Percentiles rank a stretch among this genome's conserved stretches.
Conservation (phyloP, 495 filamentous ascomycete species). For the Podospora conica region DNA sequence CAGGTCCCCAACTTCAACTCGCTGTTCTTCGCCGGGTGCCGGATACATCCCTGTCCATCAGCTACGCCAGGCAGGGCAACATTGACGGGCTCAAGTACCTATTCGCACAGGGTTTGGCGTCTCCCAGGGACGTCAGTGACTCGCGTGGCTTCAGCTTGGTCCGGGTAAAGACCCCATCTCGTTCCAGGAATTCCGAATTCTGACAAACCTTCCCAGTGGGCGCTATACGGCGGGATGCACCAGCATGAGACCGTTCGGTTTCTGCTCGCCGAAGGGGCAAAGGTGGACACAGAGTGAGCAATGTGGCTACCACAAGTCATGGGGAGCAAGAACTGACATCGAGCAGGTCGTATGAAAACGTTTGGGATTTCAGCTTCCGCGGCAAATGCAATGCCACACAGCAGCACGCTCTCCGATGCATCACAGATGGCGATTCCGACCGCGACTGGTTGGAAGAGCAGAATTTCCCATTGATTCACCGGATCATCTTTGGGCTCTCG, state of each 20-base stretch:
- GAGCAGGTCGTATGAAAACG: background rate
- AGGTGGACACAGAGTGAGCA: background rate
- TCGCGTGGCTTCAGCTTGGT: background rate
- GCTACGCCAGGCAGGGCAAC: background rate
- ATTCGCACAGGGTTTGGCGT: background rate
- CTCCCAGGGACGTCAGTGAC: background rate
- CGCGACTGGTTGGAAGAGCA: background rate
- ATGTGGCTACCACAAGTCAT: no score
- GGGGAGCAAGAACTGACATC: background rate
- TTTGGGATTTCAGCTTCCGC: background rate
- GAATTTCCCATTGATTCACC: background rate
- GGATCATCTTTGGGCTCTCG: background rate
- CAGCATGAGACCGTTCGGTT: background rate
- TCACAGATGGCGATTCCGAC: background rate
- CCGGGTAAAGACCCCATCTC: background rate
- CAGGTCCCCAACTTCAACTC: background rate
- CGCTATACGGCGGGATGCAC: background rate
- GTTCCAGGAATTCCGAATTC: background rate
- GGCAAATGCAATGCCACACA: background rate
- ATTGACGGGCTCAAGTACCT: background rate
- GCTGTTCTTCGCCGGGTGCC: background rate
- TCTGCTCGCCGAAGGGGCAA: background rate
- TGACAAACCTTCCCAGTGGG: background rate
- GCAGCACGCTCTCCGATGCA: background rate
- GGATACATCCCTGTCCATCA: background rate